Conservation (phyloP, 1,139 yeast genomes). For the Zygosaccharomyces pseudobailii region DNA sequence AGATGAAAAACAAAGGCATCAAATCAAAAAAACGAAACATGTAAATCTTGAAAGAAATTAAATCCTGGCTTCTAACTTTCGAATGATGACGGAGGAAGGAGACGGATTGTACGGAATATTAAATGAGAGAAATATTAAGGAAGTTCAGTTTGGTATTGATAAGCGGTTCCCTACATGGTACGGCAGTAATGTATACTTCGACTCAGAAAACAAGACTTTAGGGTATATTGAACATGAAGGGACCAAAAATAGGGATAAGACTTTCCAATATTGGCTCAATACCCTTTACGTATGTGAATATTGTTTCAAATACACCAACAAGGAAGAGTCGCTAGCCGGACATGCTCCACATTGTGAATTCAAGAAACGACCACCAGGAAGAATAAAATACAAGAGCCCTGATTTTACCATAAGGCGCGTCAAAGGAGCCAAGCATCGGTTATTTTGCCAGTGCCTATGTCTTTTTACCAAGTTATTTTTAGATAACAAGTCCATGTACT, state of each 20-base stretch:
- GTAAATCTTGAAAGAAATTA: not conserved
- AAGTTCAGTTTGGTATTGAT: slow-evolving; percentile 57
- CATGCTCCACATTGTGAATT: slow-evolving; percentile 50
- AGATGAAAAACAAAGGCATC: not conserved
- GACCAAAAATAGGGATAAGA: not conserved
- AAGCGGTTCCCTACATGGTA: slow-evolving; percentile 76
- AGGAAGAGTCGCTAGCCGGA: slow-evolving; percentile 35
- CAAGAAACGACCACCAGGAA: slow-evolving; percentile 53
- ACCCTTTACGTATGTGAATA: slow-evolving; percentile 66
- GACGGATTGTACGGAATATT: slow-evolving; percentile 55
- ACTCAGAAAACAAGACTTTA: slow-evolving; percentile 31
- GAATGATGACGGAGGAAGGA: slow-evolving; percentile 15
- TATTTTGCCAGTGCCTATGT: slow-evolving; percentile 78
- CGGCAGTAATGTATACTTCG: slow-evolving; percentile 75
- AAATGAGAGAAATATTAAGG: slow-evolving; percentile 54
- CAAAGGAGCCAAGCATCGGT: slow-evolving; percentile 55
- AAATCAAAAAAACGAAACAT: not conserved
- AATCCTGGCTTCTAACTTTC: not conserved
- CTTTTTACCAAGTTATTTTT: slow-evolving; percentile 81
- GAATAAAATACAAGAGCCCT: slow-evolving; percentile 60
- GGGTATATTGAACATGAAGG: slow-evolving; percentile 14
- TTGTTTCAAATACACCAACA: slow-evolving; percentile 75
- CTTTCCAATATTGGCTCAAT: slow-evolving; percentile 48
- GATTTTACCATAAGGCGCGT: slow-evolving; percentile 56
- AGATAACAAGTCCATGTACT: slow-evolving; percentile 88